Conservation (phyloP, 768 basidiomycete genomes). For the Daedalea quercina region DNA sequence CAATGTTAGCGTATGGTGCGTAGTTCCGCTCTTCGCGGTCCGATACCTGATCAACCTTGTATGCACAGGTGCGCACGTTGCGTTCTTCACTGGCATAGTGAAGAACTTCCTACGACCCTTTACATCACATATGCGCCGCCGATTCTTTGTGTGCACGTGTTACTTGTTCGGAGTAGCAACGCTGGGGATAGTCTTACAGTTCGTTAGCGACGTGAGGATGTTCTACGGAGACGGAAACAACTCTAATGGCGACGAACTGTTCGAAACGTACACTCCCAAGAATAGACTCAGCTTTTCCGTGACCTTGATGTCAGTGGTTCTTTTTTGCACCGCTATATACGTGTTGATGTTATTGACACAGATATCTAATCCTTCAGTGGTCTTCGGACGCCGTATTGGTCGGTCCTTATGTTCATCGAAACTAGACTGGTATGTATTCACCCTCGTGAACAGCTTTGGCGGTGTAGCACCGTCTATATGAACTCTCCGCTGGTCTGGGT, state of each 20-base stretch:
- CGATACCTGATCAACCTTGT: neutral
- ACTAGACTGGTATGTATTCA: neutral
- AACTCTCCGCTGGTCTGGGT: neutral
- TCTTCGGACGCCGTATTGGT: neutral
- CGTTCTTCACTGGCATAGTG: conserved; percentile 8
- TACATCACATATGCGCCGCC: neutral
- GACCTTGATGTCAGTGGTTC: conserved; percentile 18
- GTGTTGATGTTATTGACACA: neutral
- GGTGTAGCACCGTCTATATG: neutral
- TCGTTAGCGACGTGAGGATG: conserved; percentile 15
- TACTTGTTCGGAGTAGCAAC: conserved; percentile 16
- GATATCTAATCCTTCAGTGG: neutral
- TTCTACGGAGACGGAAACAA: conserved; percentile 17
- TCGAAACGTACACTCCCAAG: conserved; percentile 12
- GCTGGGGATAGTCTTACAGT: conserved; percentile 14
- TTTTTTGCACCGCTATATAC: neutral
- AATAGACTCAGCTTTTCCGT: conserved; percentile 15
- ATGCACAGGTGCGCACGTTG: conserved; percentile 13
- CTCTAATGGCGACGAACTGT: conserved; percentile 18
- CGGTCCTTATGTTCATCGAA: neutral
- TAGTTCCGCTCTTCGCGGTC: neutral
- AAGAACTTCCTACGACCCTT: conserved; percentile 1
- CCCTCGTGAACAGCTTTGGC: neutral
- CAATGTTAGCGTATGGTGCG: conserved; percentile 21
- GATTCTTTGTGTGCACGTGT: conserved; percentile 4